Evolutionary conservation across 169 alveolate genomes (phyloP).

Genomic region (Eimeria acervulina): DNA sequence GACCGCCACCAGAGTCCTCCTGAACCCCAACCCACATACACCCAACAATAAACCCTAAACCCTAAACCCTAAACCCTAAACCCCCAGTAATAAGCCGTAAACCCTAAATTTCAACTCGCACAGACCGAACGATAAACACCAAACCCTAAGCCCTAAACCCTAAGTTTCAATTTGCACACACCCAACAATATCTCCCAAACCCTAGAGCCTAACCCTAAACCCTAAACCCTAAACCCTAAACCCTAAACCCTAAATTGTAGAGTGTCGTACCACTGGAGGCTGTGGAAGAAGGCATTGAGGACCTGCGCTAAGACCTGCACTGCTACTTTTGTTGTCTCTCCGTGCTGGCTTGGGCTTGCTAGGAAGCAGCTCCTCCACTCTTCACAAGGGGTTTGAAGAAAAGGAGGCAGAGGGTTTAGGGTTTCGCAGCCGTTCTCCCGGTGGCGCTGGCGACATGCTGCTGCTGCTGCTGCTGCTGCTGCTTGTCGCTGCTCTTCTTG

Average conservation of each 20-base stretch:
- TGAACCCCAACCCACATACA: background rate
- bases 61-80: constrained; percentile 56
- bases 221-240: background rate
- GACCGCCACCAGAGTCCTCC: constrained; percentile 34
- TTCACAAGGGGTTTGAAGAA: constrained; percentile 41
- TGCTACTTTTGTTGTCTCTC: background rate
- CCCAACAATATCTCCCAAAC: too few species aligned
- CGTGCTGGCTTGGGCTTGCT: constrained; percentile 36
- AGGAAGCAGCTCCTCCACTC: constrained; percentile 77
- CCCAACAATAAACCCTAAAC: background rate
- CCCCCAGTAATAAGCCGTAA: constrained; percentile 29
- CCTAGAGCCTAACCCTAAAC: background rate
- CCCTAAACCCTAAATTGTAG: background rate
- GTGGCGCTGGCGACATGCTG: constrained; percentile 54
- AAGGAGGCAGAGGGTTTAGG: constrained; percentile 79
- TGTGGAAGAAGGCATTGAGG: constrained; percentile 73
- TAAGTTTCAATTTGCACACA: too few species aligned
- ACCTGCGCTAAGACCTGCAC: constrained; percentile 55
- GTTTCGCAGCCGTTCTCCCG: constrained; percentile 76
- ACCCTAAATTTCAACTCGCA: background rate
- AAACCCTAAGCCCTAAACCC: background rate
- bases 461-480: constrained; percentile 11
- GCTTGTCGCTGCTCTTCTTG: constrained; percentile 60
- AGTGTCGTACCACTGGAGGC: constrained; percentile 67
- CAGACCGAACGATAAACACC: background rate